phyloP scores from a whole-genome alignment of 257 asterid genomes.

The Ligustrum vulgare region DNA sequence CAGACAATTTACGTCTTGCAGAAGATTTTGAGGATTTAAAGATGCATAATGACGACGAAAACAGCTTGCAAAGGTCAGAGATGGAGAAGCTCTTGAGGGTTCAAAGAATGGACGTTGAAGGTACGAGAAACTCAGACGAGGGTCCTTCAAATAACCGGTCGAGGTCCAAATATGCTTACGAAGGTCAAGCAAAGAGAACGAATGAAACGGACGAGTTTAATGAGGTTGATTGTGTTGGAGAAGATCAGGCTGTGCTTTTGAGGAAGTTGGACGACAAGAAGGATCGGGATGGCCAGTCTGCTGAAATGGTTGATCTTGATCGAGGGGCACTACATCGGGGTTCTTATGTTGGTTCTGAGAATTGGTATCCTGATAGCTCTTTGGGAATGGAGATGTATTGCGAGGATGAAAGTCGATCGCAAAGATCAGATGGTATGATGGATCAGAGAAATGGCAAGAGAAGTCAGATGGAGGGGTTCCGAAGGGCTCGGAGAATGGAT shows the following conservation, averaged over 20 bases:
- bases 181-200: neutral
- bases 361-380: neutral
- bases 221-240: constrained; percentile 19
- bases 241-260: constrained; percentile 5
- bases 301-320: neutral
- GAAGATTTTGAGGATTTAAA: constrained; percentile 30
- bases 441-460: constrained; percentile 31
- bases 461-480: constrained; percentile 27
- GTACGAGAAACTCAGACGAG: constrained; percentile 22
- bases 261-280: neutral
- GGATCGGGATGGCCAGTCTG: neutral
- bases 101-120: constrained; percentile 30
- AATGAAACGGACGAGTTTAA: neutral
- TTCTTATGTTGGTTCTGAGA: neutral
- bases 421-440: constrained; percentile 21
- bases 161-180: constrained; percentile 3
- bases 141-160: neutral
- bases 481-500: constrained; percentile 32
- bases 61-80: constrained; percentile 24
- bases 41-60: constrained; percentile 23
- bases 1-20: constrained; percentile 26
- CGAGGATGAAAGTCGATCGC: constrained; percentile 22
- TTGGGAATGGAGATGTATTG: neutral
- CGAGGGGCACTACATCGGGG: neutral
- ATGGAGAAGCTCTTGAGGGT: constrained; percentile 28